Base-by-base conservation (phyloP, 805 yeast genomes). In the Starmerella gropengiesseri region DNA sequence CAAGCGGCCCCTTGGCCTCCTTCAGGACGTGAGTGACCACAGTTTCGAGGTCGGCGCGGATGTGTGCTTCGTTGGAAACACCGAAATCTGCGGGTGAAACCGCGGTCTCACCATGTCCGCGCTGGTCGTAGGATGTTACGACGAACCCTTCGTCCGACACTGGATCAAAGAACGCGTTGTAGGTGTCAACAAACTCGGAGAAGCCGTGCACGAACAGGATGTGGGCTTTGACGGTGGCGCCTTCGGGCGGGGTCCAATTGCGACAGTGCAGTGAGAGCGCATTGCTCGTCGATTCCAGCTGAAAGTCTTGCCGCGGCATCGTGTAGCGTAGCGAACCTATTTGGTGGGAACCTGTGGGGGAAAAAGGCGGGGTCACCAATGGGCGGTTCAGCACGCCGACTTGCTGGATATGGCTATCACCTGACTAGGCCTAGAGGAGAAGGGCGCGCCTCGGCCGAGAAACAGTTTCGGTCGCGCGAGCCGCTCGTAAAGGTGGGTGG, bases 51-150 rank as follows among this genome's bases (percentile, higher is more conserved):
- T 64, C 68, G 9, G 37, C 40, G 47, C 52, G 57, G 17, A 59
- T 56, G 31, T 40, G 36, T 37, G 44, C 44, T 43, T 64, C 68
- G 47, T 57, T 55, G 26, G 63, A 58, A 33, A 51, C 33, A 16
- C 66, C 68, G 42, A 46, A 57, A 7, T 56, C 55, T 38, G 54
- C 51, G 23, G 49, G 47, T 20, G 51, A 19, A 18, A 38, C 40
- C 17, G 64, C 57, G 2, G 67, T 60, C 20, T 43, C 41, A 17
- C 69, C 69, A 29, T 57, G 57, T 1, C 69, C 69, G 12, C 69
- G 59, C 52, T 61, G 66, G 45, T 65, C 69, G 41, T 58, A 62
- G 11, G 52, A 51, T 7, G 59, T 54, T n/a, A 61, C 58, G 35
- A 58, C 63, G 48, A 56, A 58, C 27, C 68, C 68, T 1, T 42